phyloP scores from a whole-genome alignment of 805 yeast species.

The Lachancea waltii region DNA sequence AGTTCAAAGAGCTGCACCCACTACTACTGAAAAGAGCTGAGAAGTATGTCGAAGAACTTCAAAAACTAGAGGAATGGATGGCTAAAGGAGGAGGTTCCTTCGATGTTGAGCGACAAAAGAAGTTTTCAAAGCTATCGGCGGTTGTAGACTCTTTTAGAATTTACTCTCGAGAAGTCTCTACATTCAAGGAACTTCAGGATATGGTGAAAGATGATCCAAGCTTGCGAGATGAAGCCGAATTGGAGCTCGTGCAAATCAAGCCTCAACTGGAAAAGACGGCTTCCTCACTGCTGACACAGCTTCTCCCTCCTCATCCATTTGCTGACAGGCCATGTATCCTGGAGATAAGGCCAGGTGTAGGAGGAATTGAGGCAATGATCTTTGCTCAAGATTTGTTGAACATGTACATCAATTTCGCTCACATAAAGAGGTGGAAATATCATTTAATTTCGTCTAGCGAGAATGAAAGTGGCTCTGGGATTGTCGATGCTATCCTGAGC shows the following conservation, averaged over 20 bases:
- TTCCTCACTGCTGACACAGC: slow-evolving; percentile 42
- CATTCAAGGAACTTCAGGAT: slow-evolving; percentile 32
- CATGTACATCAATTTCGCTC: slow-evolving; percentile 76
- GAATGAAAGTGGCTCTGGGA: slow-evolving; percentile 58
- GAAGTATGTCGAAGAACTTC: slow-evolving; percentile 36
- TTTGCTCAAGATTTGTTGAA: slow-evolving; percentile 73
- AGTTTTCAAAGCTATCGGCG: slow-evolving; percentile 39
- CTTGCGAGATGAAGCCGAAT: slow-evolving; percentile 52
- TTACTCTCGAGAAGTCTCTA: slow-evolving; percentile 31
- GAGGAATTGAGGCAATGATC: slow-evolving; percentile 88
- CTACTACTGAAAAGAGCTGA: slow-evolving; percentile 44
- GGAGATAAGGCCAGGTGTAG: slow-evolving; percentile 92
- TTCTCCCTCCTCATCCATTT: slow-evolving; percentile 73
- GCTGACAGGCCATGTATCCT: slow-evolving; percentile 70
- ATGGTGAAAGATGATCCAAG: slow-evolving; percentile 28
- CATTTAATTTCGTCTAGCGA: slow-evolving; percentile 50
- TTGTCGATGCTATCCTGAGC: slow-evolving; percentile 67
- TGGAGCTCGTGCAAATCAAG: slow-evolving; percentile 44
- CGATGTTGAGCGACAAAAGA: slow-evolving; percentile 43
- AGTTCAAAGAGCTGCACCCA: slow-evolving; percentile 41
- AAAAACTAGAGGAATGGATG: slow-evolving; percentile 36
- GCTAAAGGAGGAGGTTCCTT: slow-evolving; percentile 37
- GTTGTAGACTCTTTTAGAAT: slow-evolving; percentile 38
- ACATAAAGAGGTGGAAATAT: slow-evolving; percentile 58
- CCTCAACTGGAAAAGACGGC: slow-evolving; percentile 43